Evolutionary conservation across 108 stramenopile species (phyloP).

Genomic region (Cyclotella cryptica): DNA sequence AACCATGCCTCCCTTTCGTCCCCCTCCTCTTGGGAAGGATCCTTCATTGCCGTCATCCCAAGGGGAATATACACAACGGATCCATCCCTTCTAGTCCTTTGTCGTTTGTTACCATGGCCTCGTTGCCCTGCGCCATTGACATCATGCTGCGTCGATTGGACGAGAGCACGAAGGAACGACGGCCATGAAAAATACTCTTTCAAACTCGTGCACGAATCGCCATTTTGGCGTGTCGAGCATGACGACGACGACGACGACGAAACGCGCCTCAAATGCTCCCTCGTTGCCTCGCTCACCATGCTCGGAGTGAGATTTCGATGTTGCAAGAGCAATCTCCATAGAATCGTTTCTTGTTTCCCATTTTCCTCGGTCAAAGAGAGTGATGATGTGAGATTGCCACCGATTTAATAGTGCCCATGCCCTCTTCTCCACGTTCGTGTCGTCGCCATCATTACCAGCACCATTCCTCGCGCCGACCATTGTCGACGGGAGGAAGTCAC

Average conservation of each 20-base stretch:
- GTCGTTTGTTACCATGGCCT: neutral
- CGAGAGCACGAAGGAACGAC: neutral
- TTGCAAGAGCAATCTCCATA: neutral
- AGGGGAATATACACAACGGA: neutral
- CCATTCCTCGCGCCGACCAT: no score
- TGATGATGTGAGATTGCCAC: neutral
- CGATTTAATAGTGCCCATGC: neutral
- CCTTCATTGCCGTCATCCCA: neutral
- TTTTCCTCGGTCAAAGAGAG: neutral
- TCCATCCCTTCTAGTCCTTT: neutral
- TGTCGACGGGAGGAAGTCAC: no score
- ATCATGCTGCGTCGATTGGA: no score
- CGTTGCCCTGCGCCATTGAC: no score
- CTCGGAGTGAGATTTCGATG: neutral
- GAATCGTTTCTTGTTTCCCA: neutral
- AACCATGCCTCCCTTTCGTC: conserved; percentile 16
- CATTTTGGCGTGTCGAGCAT: no score
- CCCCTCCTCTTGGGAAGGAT: no score
- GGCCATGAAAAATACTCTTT: neutral
- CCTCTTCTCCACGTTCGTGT: neutral
- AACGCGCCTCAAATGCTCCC: neutral
- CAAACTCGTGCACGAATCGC: no score
- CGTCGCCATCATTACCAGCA: no score
- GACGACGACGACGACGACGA: no score
- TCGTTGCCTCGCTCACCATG: neutral